Percentiles rank a stretch among this genome's conserved stretches.
phyloP scores from a whole-genome alignment of 345 rosid species.

The Durio zibethinus region DNA sequence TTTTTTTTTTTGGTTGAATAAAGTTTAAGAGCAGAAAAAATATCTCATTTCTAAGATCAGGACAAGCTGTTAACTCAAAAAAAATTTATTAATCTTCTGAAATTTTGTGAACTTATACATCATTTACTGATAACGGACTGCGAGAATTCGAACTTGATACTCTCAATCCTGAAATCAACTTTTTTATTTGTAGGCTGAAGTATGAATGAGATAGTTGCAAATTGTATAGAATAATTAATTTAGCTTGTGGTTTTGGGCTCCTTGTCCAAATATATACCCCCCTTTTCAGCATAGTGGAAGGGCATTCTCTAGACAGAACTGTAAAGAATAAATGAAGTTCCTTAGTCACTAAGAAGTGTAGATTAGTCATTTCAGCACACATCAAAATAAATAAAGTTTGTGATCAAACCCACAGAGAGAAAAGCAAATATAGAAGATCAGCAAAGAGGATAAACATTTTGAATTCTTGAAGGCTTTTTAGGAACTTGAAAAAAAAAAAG shows the following conservation, averaged over 20 bases:
- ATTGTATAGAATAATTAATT: too few species aligned
- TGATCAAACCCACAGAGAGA: conserved; percentile 12
- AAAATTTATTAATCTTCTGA: too few species aligned
- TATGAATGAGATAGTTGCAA: neutral
- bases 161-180: too few species aligned
- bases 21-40: too few species aligned
- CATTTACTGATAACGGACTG: too few species aligned
- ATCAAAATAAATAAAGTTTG: neutral
- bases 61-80: too few species aligned
- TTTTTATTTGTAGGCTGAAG: neutral
- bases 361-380: conserved; percentile 7
- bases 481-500: conserved; percentile 25
- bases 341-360: conserved; percentile 46
- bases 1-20: too few species aligned
- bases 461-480: conserved; percentile 17
- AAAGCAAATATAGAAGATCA: neutral
- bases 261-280: neutral
- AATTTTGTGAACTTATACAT: too few species aligned
- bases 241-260: neutral
- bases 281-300: neutral
- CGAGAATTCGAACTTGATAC: too few species aligned
- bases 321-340: conserved; percentile 14
- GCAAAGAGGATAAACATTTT: conserved; percentile 29
- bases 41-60: too few species aligned
- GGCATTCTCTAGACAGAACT: conserved; percentile 2